A percentile compares a stretch with the other conserved stretches of the same genome.
Evolutionary conservation across 2,329 filamentous ascomycete genomes (phyloP).

Genomic region (Triangularia verruculosa): DNA sequence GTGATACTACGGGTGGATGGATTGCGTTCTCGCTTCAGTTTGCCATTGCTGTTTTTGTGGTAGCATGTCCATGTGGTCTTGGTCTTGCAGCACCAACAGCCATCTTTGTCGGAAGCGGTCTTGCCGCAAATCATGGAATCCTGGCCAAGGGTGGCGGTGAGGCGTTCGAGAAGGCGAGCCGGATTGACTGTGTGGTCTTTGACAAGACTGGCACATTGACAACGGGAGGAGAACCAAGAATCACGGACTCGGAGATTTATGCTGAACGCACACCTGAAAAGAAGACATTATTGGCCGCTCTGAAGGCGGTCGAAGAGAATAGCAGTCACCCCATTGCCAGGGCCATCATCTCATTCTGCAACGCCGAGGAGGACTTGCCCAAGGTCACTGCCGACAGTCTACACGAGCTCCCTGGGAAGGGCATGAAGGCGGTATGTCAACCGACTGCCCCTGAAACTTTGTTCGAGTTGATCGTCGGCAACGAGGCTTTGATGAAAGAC

Average conservation of each 20-base stretch:
- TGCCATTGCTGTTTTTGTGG: conserved; percentile 81
- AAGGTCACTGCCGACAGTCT: conserved; percentile 41
- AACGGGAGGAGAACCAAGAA: conserved; percentile 65
- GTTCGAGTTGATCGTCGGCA: conserved; percentile 64
- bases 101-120: conserved; percentile 76
- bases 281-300: conserved; percentile 46
- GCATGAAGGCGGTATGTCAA: conserved; percentile 58
- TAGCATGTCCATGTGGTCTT: conserved; percentile 81
- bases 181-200: conserved; percentile 75
- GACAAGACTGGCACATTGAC: conserved; percentile 88
- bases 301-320: conserved; percentile 64
- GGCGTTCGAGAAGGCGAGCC: conserved; percentile 80
- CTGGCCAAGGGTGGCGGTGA: conserved; percentile 81
- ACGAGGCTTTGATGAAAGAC: conserved; percentile 65
- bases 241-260: conserved; percentile 54
- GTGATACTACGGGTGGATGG: conserved; percentile 59
- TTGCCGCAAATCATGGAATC: conserved; percentile 77
- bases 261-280: conserved; percentile 32
- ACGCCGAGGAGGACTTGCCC: conserved; percentile 30
- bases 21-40: conserved; percentile 74
- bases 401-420: conserved; percentile 69
- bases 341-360: conserved; percentile 64
- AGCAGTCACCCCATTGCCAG: conserved; percentile 74
- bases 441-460: conserved; percentile 32
- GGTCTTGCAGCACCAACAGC: conserved; percentile 84